These are phyloP conservation scores for Hanseniaspora valbyensis DNA, from an alignment of 805 yeast species.

Conservation along the genomic window DNA sequence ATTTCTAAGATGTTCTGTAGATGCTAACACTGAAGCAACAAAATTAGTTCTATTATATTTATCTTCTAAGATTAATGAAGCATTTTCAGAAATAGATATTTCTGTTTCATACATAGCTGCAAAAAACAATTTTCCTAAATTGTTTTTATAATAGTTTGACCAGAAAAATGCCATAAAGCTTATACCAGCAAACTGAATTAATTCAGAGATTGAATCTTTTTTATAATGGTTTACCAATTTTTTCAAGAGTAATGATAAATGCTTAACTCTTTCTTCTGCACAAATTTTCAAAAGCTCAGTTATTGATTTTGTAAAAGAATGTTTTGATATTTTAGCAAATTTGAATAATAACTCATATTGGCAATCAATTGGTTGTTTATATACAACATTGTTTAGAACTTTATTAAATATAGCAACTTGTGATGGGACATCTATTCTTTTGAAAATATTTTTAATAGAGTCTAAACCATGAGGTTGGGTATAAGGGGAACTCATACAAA, in stretches of 20 bases:
- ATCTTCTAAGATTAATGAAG: neutral
- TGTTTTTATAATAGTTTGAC: neutral
- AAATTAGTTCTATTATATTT: neutral
- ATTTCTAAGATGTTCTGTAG: neutral
- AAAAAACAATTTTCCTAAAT: neutral
- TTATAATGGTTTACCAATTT: neutral
- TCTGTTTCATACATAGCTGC: neutral
- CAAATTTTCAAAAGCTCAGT: neutral
- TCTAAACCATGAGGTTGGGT: neutral
- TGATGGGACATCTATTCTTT: slow-evolving; percentile 7
- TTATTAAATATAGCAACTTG: neutral
- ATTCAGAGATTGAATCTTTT: neutral
- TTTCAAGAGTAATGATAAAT: neutral
- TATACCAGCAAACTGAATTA: neutral
- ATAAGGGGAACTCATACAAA: neutral
- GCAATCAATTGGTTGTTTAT: neutral
- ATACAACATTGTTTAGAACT: neutral
- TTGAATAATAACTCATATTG: slow-evolving; percentile 6
- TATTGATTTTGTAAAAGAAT: neutral
- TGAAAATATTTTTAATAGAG: neutral
- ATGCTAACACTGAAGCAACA: neutral
- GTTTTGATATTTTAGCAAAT: neutral
- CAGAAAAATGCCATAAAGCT: neutral
- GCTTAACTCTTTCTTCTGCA: neutral
- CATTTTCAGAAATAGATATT: neutral